phyloP scores from a whole-genome alignment of 2,329 filamentous ascomycete species.

The Anthostomella pinea region DNA sequence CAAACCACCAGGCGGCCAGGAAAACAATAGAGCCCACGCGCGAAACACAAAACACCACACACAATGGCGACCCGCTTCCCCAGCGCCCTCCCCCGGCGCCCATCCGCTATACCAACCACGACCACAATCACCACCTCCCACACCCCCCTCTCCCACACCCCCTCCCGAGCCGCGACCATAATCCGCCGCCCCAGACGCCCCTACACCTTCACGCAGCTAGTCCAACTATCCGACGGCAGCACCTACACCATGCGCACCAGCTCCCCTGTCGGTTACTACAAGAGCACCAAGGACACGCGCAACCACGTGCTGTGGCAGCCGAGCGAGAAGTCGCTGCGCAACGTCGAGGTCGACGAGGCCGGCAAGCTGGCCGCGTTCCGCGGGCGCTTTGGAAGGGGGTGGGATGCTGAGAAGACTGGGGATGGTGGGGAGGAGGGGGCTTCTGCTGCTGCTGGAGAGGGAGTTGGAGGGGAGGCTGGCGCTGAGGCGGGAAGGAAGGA shows the following conservation, averaged over 20 bases:
- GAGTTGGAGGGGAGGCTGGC: constrained; percentile 9
- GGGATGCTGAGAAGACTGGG: constrained; percentile 54
- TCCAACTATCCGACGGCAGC: constrained; percentile 87
- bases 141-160: constrained; percentile 38
- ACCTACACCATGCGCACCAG: constrained; percentile 79
- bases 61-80: constrained; percentile 35
- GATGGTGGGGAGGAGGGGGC: constrained; percentile 31
- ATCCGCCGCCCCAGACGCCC: constrained; percentile 85
- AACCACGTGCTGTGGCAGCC: constrained; percentile 94
- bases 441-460: constrained; percentile 3
- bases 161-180: constrained; percentile 79
- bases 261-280: constrained; percentile 61
- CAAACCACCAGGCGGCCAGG: constrained; percentile 7
- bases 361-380: constrained; percentile 85
- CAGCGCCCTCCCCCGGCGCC: constrained; percentile 28
- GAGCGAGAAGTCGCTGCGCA: constrained; percentile 72
- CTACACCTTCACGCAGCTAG: constrained; percentile 95
- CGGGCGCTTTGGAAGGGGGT: constrained; percentile 76
- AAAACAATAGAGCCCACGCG: constrained; percentile 5
- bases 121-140: constrained; percentile 17
- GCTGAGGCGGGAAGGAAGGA: constrained; percentile 14
- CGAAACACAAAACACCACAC: constrained; percentile 6
- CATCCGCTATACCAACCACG: constrained; percentile 18
- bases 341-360: constrained; percentile 93
- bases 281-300: constrained; percentile 73